Conservation (phyloP, 148 eudicot species). For the Agrostemma githago region DNA sequence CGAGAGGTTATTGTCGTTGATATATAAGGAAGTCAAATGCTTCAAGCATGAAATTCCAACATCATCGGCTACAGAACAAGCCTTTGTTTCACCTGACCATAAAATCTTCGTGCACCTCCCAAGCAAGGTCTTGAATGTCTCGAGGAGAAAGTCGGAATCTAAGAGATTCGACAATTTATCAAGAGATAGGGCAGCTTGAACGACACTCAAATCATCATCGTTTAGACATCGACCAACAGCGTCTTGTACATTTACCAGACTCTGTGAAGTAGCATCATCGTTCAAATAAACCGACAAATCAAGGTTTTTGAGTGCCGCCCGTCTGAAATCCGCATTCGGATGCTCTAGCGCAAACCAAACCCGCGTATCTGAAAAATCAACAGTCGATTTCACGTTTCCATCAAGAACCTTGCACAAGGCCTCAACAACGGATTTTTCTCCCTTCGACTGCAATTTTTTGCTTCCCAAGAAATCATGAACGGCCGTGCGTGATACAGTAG, state of each 20-base stretch:
- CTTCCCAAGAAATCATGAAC: constrained; percentile 58
- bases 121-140: constrained; percentile 51
- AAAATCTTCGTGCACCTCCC: constrained; percentile 50
- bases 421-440: constrained; percentile 43
- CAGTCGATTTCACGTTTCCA: constrained; percentile 41
- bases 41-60: constrained; percentile 56
- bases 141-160: constrained; percentile 36
- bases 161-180: constrained; percentile 48
- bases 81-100: constrained; percentile 42
- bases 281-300: constrained; percentile 44
- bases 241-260: constrained; percentile 53
- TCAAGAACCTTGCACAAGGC: constrained; percentile 58
- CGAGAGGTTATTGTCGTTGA: constrained; percentile 32
- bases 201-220: constrained; percentile 77
- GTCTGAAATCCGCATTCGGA: constrained; percentile 80
- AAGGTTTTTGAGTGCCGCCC: constrained; percentile 47
- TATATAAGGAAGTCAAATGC: constrained; percentile 36
- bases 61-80: constrained; percentile 37
- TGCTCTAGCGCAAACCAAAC: constrained; percentile 83
- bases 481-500: constrained; percentile 60
- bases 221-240: constrained; percentile 57
- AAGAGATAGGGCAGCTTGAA: constrained; percentile 58
- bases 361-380: constrained; percentile 51
- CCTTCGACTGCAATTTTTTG: constrained; percentile 51
- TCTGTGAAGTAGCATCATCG: constrained; percentile 45